Percentiles rank a stretch among this genome's conserved stretches.
phyloP scores from a whole-genome alignment of 225 moss, liverwort and hornwort genomes.

The Marchantia paleacea region DNA sequence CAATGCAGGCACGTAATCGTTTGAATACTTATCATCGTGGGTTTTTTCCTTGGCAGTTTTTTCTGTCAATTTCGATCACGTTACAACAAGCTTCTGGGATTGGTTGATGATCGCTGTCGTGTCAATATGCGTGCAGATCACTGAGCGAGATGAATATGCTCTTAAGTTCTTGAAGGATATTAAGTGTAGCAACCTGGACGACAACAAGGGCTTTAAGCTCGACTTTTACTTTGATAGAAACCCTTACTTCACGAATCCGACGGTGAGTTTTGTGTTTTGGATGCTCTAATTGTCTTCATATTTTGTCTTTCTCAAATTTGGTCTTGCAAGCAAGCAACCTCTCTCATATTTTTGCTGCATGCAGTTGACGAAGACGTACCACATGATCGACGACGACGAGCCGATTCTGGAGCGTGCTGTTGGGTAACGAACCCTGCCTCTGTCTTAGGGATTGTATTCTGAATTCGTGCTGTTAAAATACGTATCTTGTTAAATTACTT shows the following conservation, averaged over 20 bases:
- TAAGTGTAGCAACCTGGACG: slow-evolving; percentile 74
- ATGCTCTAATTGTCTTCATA: not conserved
- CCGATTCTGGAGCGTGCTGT: slow-evolving; percentile 93
- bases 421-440: slow-evolving; percentile 43
- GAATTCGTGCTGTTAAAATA: too few species aligned
- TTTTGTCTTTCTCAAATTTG: not conserved
- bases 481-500: too few species aligned
- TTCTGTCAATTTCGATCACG: too few species aligned
- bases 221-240: slow-evolving; percentile 88
- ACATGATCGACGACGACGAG: slow-evolving; percentile 98
- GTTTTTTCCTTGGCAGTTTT: not conserved
- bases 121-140: slow-evolving; percentile 47
- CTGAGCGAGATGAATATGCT: slow-evolving; percentile 81
- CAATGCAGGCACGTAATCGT: slow-evolving; percentile 64
- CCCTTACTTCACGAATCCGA: slow-evolving; percentile 71
- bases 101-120: not conserved
- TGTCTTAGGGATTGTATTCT: not conserved
- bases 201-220: slow-evolving; percentile 92
- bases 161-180: slow-evolving; percentile 77
- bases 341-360: not conserved
- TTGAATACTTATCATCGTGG: too few species aligned
- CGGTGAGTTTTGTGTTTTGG: slow-evolving; percentile 40
- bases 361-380: slow-evolving; percentile 93
- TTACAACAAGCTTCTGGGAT: not conserved
- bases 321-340: not conserved